Base-by-base conservation (phyloP, 345 rosid species). In the Murraya koenigii region DNA sequence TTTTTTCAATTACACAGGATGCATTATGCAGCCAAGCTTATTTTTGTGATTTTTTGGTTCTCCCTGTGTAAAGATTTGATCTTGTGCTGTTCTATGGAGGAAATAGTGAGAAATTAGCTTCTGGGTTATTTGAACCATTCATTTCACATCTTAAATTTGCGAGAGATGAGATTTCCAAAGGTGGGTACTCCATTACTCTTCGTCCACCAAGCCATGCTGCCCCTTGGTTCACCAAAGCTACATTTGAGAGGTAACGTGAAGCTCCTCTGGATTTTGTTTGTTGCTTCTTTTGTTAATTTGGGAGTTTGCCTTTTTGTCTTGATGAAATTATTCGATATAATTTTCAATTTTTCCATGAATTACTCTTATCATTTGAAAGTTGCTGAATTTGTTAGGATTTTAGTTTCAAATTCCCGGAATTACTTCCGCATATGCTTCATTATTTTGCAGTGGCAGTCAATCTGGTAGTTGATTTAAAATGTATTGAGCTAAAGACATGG, bases 161-260 rank as follows among this genome's bases (percentile, higher is more conserved):
- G 30, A 84, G 88, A 85, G 97, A 94, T 84, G 88, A 90, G 87
- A 90, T 91, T 86, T 91, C 90, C 15, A 89, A 83, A 89, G 98
- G 93, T 79, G 96, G 97, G 66, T 94, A 92, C 75, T 92, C 98
- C 8, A 90, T 92, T 86, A 82, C 90, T 70, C 91, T 94, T 65
- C 82, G 78, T 38, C 98, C 97, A 56, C 92, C 93, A 4, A 17
- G 80, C 30, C 61, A 56, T 69, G 84, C 39, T 67, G 85, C 93
- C 28, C 78, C 89, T 66, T 94, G 95, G 97, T 94, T 92, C 88
- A 91, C 97, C 75, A 94, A 94, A 83, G 88, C 89, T 74, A 94
- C 97, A 56, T 91, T 92, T 80, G 88, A 90, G 84, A 90, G 94
- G 97, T 94, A 85, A 76, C 65, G 30, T 28, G 15, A 26, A 65